Conservation (phyloP, 148 eudicot species). For the Beta vulgaris region DNA sequence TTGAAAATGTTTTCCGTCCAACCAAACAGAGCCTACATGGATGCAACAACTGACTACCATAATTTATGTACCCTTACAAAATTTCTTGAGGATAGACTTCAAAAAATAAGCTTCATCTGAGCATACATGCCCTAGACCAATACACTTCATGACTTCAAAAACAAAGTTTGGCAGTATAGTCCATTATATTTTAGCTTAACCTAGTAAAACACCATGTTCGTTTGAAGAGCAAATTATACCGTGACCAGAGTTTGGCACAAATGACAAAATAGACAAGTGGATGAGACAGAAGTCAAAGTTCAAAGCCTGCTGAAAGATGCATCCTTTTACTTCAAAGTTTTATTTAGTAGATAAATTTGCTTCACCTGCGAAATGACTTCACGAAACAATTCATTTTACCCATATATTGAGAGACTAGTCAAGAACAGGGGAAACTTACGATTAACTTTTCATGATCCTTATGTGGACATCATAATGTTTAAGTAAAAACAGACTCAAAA, state of each 20-base stretch:
- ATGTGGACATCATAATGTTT: neutral
- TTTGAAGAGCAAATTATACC: neutral
- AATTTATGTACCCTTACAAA: too few species aligned
- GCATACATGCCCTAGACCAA: neutral
- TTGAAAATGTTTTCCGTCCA: too few species aligned
- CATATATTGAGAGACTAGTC: too few species aligned
- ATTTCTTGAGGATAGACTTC: neutral
- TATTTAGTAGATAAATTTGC: neutral
- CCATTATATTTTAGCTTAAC: neutral
- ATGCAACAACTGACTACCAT: neutral
- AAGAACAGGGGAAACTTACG: neutral
- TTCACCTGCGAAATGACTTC: neutral
- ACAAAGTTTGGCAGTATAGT: neutral
- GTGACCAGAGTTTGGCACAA: neutral
- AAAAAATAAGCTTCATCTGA: neutral
- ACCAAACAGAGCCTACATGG: too few species aligned
- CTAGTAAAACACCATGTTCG: neutral
- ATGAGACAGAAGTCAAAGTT: neutral
- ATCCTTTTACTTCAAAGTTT: neutral
- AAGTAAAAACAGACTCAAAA: neutral
- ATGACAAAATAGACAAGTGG: neutral
- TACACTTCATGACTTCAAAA: neutral
- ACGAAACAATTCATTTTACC: too few species aligned
- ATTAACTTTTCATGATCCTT: neutral
- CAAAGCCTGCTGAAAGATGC: neutral